Percentiles rank a stretch among this genome's conserved stretches.
phyloP scores from a whole-genome alignment of 2,329 filamentous ascomycete species.

The Triangularia verruculosa region DNA sequence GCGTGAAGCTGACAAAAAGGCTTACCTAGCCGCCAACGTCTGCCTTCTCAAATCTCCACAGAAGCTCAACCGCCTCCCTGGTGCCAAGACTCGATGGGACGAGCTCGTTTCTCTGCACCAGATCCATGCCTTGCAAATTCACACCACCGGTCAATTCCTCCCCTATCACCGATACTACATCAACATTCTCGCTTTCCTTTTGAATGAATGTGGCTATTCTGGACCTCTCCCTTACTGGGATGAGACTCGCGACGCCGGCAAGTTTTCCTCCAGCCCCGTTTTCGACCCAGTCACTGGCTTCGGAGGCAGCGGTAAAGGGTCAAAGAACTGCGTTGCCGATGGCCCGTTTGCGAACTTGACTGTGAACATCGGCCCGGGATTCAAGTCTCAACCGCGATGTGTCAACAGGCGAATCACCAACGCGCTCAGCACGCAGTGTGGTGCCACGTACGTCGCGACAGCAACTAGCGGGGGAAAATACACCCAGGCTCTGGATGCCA shows the following conservation, averaged over 20 bases:
- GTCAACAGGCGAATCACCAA: slow-evolving; percentile 29
- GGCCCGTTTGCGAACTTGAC: slow-evolving; percentile 37
- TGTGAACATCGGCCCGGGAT: slow-evolving; percentile 31
- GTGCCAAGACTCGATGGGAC: slow-evolving; percentile 7
- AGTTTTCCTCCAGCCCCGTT: slow-evolving; percentile 29
- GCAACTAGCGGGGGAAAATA: slow-evolving; percentile 17
- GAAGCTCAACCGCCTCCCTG: background rate
- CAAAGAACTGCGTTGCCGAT: slow-evolving; percentile 32
- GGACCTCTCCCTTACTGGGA: slow-evolving; percentile 35
- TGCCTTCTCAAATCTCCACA: background rate
- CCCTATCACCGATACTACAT: slow-evolving; percentile 37
- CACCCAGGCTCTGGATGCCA: slow-evolving; percentile 25
- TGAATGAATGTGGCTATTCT: slow-evolving; percentile 30
- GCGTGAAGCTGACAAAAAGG: background rate
- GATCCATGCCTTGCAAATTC: slow-evolving; percentile 3
- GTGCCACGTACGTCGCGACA: background rate
- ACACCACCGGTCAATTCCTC: slow-evolving; percentile 31
- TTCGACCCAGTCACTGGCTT: slow-evolving; percentile 33
- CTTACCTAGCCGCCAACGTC: background rate
- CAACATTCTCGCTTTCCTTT: slow-evolving; percentile 32
- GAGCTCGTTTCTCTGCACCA: slow-evolving; percentile 5
- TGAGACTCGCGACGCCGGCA: slow-evolving; percentile 33
- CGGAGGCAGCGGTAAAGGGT: slow-evolving; percentile 31
- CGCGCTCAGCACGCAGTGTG: background rate
- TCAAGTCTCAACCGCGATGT: slow-evolving; percentile 26